A percentile compares a stretch with the other conserved stretches of the same genome.
phyloP scores from a whole-genome alignment of 179 eudicot species.

The Actinidia polygama region DNA sequence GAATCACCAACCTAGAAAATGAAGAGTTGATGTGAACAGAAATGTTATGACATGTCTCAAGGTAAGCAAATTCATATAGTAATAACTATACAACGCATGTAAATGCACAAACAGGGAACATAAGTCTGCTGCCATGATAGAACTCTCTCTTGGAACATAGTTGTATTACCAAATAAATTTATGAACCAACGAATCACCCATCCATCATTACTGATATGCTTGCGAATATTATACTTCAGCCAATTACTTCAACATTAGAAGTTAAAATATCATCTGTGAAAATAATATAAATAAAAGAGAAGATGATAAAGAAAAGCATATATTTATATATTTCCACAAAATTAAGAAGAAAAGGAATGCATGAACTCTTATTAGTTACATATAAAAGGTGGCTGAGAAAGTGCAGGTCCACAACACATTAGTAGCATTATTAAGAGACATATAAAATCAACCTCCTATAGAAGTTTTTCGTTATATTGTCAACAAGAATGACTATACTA shows the following conservation, averaged over 20 bases:
- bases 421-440: no score
- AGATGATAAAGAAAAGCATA: no score
- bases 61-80: neutral
- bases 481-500: no score
- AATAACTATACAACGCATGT: neutral
- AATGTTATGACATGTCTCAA: neutral
- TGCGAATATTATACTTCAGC: neutral
- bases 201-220: neutral
- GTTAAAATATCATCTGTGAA: neutral
- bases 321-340: no score
- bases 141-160: neutral
- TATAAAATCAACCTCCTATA: no score
- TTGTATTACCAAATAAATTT: neutral
- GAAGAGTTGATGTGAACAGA: neutral
- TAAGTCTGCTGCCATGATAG: neutral
- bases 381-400: no score
- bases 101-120: neutral
- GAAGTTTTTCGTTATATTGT: no score
- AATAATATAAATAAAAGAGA: no score
- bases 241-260: neutral
- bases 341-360: no score
- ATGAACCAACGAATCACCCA: neutral
- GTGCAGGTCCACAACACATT: no score
- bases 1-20: constrained; percentile 83
- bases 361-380: no score